These are phyloP conservation scores for Calonectria hawksworthii DNA, from an alignment of 2,329 filamentous ascomycete genomes.

Conservation along the genomic window DNA sequence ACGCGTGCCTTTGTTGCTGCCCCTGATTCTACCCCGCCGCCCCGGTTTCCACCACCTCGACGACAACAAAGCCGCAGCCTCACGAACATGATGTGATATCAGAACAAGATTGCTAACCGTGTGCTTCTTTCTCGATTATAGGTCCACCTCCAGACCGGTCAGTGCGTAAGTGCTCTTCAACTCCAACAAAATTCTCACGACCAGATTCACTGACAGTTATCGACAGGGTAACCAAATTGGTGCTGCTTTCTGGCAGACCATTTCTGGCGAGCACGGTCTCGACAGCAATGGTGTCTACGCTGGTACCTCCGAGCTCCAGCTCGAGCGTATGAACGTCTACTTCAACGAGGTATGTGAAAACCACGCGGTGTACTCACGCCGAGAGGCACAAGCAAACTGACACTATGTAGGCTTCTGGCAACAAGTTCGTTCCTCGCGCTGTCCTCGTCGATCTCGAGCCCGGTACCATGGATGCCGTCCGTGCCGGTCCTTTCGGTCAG, in stretches of 20 bases:
- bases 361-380: neutral
- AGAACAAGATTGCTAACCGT: slow-evolving; percentile 66
- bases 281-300: slow-evolving; percentile 99
- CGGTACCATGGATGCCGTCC: slow-evolving; percentile 99
- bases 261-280: slow-evolving; percentile 94
- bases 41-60: slow-evolving; percentile 36
- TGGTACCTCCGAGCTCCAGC: slow-evolving; percentile 97
- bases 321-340: slow-evolving; percentile 99
- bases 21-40: slow-evolving; percentile 57
- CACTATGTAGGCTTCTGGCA: slow-evolving; percentile 81
- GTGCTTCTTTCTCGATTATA: slow-evolving; percentile 70
- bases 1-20: slow-evolving; percentile 56
- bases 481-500: slow-evolving; percentile 97
- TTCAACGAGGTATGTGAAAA: slow-evolving; percentile 78
- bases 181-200: neutral
- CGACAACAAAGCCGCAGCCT: slow-evolving; percentile 32
- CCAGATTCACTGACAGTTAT: slow-evolving; percentile 53
- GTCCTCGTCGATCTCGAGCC: slow-evolving; percentile 99
- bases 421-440: slow-evolving; percentile 99
- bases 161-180: slow-evolving; percentile 80
- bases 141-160: slow-evolving; percentile 99
- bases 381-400: slow-evolving; percentile 28
- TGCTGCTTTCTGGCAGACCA: slow-evolving; percentile 98
- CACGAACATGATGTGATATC: slow-evolving; percentile 17
- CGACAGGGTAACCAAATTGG: slow-evolving; percentile 99